Evolutionary conservation across 768 basidiomycete species (phyloP).

Genomic region (Terana coerulea): DNA sequence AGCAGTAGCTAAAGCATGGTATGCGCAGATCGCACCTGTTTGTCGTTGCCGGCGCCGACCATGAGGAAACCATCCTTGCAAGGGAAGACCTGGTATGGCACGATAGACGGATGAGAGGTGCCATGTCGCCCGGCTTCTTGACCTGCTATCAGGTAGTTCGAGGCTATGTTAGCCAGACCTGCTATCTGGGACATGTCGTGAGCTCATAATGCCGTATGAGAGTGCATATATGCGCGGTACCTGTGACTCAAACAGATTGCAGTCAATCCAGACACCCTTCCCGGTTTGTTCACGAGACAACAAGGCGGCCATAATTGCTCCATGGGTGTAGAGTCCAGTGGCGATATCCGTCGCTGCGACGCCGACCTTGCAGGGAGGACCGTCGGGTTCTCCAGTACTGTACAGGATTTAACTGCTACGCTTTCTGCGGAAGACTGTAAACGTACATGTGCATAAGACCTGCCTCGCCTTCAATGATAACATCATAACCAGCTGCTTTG

Average conservation of each 20-base stretch:
- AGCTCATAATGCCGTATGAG: no score
- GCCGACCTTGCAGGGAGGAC: constrained; percentile 90
- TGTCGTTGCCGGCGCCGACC: constrained; percentile 92
- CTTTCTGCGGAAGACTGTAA: constrained; percentile 12
- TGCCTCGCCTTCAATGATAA: constrained; percentile 73
- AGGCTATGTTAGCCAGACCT: constrained; percentile 87
- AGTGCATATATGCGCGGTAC: constrained; percentile 38
- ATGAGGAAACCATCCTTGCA: constrained; percentile 87
- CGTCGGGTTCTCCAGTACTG: constrained; percentile 85
- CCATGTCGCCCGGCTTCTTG: constrained; percentile 82
- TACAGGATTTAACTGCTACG: constrained; percentile 13
- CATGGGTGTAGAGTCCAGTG: constrained; percentile 86
- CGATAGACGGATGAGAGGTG: constrained; percentile 92
- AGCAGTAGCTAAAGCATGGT: not conserved
- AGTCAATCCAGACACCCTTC: constrained; percentile 87
- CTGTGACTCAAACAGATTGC: constrained; percentile 90
- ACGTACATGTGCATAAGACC: constrained; percentile 92
- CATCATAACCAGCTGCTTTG: constrained; percentile 83
- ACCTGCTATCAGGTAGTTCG: constrained; percentile 87
- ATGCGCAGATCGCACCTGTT: constrained; percentile 56
- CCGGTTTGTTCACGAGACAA: constrained; percentile 81
- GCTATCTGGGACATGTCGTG: constrained; percentile 75
- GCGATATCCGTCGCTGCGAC: constrained; percentile 91
- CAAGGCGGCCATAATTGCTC: constrained; percentile 88
- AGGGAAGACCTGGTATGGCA: constrained; percentile 88